A percentile compares a stretch with the other conserved stretches of the same genome.
phyloP scores from a whole-genome alignment of 2,329 filamentous ascomycete genomes.

The Monilinia laxa region DNA sequence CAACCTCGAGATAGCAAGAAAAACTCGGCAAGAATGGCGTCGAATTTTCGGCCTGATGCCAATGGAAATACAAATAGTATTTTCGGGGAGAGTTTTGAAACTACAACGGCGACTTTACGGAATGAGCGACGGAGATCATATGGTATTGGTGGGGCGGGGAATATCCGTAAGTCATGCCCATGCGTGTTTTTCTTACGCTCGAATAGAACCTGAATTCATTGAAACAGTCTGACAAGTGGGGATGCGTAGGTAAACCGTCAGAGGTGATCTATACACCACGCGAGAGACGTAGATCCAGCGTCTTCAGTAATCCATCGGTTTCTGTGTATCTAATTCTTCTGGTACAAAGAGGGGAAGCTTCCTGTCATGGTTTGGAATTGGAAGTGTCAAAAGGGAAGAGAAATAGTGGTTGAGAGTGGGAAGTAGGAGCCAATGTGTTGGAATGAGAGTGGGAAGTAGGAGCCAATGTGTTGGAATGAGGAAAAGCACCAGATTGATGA shows the following conservation, averaged over 20 bases:
- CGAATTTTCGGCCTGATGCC: not conserved
- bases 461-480: not conserved
- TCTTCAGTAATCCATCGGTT: slow-evolving; percentile 27
- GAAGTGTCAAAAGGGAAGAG: not conserved
- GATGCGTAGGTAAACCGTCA: slow-evolving; percentile 35
- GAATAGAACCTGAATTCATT: not conserved
- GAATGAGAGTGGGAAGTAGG: not conserved
- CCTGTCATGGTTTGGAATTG: slow-evolving; percentile 17
- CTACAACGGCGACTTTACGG: not conserved
- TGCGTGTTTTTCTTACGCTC: not conserved
- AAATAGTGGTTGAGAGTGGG: not conserved
- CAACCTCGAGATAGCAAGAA: not conserved
- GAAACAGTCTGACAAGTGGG: not conserved
- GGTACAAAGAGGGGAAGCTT: slow-evolving; percentile 27
- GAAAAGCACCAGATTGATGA: not conserved
- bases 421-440: not conserved
- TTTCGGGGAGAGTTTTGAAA: not conserved
- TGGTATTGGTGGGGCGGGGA: slow-evolving; percentile 40
- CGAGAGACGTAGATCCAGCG: slow-evolving; percentile 30
- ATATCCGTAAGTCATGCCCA: slow-evolving; percentile 34
- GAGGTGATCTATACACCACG: slow-evolving; percentile 35
- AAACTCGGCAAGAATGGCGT: not conserved
- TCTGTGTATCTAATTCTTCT: slow-evolving; percentile 25
- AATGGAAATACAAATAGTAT: not conserved
- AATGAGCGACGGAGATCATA: slow-evolving; percentile 34